phyloP scores from a whole-genome alignment of 2,329 filamentous ascomycete genomes.

The Pseudocercospora fijiensis region DNA sequence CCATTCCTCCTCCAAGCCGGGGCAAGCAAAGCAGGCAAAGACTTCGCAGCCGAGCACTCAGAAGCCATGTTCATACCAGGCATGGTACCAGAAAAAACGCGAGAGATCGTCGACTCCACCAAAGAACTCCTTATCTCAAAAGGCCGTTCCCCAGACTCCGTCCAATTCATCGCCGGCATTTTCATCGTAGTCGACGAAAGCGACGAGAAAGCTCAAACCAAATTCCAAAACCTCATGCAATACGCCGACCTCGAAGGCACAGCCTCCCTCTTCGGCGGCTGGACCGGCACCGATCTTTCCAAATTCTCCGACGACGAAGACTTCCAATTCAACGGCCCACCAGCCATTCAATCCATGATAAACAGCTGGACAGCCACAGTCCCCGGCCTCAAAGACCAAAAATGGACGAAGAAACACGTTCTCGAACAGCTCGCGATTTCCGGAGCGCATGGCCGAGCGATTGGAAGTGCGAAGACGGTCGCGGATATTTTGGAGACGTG shows the following conservation, averaged over 20 bases:
- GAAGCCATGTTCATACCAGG: slow-evolving; percentile 51
- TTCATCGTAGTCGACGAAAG: slow-evolving; percentile 48
- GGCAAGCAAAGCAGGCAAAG: slow-evolving; percentile 47
- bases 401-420: slow-evolving; percentile 50
- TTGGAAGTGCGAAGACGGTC: slow-evolving; percentile 45
- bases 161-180: slow-evolving; percentile 49
- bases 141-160: slow-evolving; percentile 42
- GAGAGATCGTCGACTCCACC: slow-evolving; percentile 45
- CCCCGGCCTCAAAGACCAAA: slow-evolving; percentile 42
- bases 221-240: slow-evolving; percentile 44
- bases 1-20: slow-evolving; percentile 57
- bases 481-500: slow-evolving; percentile 50
- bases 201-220: slow-evolving; percentile 46
- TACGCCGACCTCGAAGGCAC: slow-evolving; percentile 49
- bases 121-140: slow-evolving; percentile 41
- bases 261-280: slow-evolving; percentile 49
- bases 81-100: slow-evolving; percentile 45
- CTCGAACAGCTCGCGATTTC: slow-evolving; percentile 47
- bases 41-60: slow-evolving; percentile 47
- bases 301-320: slow-evolving; percentile 48
- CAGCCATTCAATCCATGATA: slow-evolving; percentile 48
- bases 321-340: slow-evolving; percentile 43
- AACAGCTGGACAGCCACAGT: slow-evolving; percentile 47
- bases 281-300: slow-evolving; percentile 49
- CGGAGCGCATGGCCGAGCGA: slow-evolving; percentile 40